These are phyloP conservation scores for Scedosporium apiospermum DNA, from an alignment of 2,329 filamentous ascomycete genomes.

Conservation along the genomic window DNA sequence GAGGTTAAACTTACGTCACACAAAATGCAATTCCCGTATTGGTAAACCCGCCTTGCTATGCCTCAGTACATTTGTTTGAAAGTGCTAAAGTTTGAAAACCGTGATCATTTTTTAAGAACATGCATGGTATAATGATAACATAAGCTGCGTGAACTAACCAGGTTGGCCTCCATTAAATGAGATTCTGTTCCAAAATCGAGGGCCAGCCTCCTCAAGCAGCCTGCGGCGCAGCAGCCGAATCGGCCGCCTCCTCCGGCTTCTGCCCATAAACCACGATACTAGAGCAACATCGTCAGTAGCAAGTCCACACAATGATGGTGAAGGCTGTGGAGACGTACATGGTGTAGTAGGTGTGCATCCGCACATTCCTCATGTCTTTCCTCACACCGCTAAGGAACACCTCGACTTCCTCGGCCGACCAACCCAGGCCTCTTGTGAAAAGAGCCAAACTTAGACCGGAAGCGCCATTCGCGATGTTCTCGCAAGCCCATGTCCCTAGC, in stretches of 20 bases:
- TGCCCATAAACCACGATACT: not conserved
- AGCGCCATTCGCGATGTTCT: constrained; percentile 13
- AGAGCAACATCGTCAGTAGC: not conserved
- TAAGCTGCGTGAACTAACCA: too few relatives aligned
- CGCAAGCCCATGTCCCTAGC: constrained; percentile 22
- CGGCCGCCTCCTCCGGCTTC: not conserved
- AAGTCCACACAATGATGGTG: not conserved
- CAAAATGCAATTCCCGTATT: too few relatives aligned
- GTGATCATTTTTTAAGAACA: too few relatives aligned
- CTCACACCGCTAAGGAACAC: constrained; percentile 18
- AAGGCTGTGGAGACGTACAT: constrained; percentile 14
- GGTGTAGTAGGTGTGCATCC: constrained; percentile 21
- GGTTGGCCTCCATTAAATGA: too few relatives aligned
- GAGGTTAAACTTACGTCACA: too few relatives aligned
- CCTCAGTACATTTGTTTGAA: too few relatives aligned
- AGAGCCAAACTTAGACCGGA: constrained; percentile 21
- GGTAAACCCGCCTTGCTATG: too few relatives aligned
- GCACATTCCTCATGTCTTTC: constrained; percentile 18
- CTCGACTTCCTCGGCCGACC: constrained; percentile 19
- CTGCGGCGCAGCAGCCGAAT: not conserved
- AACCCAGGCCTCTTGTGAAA: constrained; percentile 20
- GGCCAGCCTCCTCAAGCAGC: too few relatives aligned
- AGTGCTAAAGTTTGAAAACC: too few relatives aligned
- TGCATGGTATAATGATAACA: too few relatives aligned
- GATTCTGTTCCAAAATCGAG: too few relatives aligned